phyloP scores from a whole-genome alignment of 257 asterid species.

The Capsicum baccatum region DNA sequence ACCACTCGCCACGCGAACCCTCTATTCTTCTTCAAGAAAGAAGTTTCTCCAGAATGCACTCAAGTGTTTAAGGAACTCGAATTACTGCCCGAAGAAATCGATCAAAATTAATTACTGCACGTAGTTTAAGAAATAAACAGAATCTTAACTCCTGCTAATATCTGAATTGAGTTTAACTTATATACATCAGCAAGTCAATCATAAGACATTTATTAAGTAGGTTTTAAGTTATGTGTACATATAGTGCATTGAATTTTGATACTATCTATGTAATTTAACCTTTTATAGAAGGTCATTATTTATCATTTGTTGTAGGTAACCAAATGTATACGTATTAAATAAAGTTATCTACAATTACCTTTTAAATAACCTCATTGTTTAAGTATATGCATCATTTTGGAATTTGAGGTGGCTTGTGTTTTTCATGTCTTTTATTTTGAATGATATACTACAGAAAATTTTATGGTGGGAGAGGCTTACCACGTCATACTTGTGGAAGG shows the following conservation, averaged over 20 bases:
- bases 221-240: not conserved
- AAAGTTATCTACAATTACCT: not conserved
- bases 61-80: slow-evolving; percentile 51
- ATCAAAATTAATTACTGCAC: not conserved
- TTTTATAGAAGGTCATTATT: not conserved
- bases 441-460: no score
- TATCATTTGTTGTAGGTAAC: not conserved
- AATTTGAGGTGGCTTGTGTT: no score
- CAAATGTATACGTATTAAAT: not conserved
- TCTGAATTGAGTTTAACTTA: no score
- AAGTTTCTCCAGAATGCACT: slow-evolving; percentile 37
- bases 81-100: not conserved
- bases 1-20: slow-evolving; percentile 52
- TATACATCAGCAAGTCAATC: not conserved
- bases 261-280: not conserved
- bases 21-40: slow-evolving; percentile 49
- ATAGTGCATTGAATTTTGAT: not conserved
- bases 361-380: not conserved
- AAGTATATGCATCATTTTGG: no score
- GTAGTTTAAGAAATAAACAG: not conserved
- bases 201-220: not conserved
- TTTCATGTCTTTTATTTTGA: no score
- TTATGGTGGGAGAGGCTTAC: no score
- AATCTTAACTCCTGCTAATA: not conserved
- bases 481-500: no score